Evolutionary conservation across 2,329 filamentous ascomycete species (phyloP).

Genomic region (Fusarium avenaceum): DNA sequence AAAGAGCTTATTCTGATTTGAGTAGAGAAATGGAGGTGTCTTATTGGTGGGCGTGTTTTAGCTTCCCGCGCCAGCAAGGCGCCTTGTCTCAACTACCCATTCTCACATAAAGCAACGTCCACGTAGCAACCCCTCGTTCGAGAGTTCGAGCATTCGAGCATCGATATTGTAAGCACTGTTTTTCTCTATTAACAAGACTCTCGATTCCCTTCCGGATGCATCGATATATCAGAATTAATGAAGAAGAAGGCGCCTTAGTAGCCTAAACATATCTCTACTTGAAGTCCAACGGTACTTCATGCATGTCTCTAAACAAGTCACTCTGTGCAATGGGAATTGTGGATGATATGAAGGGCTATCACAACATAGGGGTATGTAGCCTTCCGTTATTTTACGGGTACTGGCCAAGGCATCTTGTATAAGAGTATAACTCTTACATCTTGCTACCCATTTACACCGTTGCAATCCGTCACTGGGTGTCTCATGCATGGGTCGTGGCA

Average conservation of each 20-base stretch:
- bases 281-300: neutral
- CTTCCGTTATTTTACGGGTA: constrained; percentile 2
- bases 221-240: neutral
- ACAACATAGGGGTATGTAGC: neutral
- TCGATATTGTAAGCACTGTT: neutral
- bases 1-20: constrained; percentile 24
- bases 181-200: neutral
- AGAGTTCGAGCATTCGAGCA: no score
- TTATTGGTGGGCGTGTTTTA: constrained; percentile 11
- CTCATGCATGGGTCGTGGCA: constrained; percentile 34
- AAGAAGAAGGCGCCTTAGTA: neutral
- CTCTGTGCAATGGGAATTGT: neutral
- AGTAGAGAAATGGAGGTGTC: neutral
- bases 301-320: neutral
- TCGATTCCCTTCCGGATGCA: no score
- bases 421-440: constrained; percentile 8
- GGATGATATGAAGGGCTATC: constrained; percentile 10
- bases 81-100: constrained; percentile 21
- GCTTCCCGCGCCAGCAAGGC: constrained; percentile 7
- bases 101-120: constrained; percentile 2
- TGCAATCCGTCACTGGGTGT: constrained; percentile 15
- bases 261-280: neutral
- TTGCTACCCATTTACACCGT: constrained; percentile 8
- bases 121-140: neutral
- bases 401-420: neutral